Percentiles rank a stretch among this genome's conserved stretches.
These are phyloP conservation scores for Eutrema japonicum DNA, from an alignment of 345 rosid species.

Conservation along the genomic window DNA sequence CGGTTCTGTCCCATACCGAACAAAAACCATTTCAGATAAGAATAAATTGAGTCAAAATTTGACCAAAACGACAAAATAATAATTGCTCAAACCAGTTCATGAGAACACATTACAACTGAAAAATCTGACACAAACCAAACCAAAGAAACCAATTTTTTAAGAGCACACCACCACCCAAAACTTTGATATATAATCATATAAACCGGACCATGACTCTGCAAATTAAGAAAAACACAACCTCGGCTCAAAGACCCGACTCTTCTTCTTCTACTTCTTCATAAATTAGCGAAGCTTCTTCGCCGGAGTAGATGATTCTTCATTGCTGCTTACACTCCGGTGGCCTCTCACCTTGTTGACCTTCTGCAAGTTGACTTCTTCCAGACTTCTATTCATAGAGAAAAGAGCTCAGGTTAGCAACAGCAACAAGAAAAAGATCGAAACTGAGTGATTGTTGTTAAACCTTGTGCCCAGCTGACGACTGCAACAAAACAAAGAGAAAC, in stretches of 20 bases:
- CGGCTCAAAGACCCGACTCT: constrained; percentile 15
- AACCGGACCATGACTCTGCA: constrained; percentile 43
- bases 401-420: constrained; percentile 7
- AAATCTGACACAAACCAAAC: constrained; percentile 33
- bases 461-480: constrained; percentile 65
- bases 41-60: constrained; percentile 12
- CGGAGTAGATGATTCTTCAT: constrained; percentile 41
- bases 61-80: constrained; percentile 22
- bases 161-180: constrained; percentile 51
- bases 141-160: constrained; percentile 21
- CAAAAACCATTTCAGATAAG: not conserved
- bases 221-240: constrained; percentile 33
- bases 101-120: constrained; percentile 29
- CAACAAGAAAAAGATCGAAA: not conserved
- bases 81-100: constrained; percentile 30
- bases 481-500: constrained; percentile 40
- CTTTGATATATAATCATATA: constrained; percentile 48
- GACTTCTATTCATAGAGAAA: constrained; percentile 52
- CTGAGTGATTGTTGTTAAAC: constrained; percentile 41
- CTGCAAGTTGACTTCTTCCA: constrained; percentile 54
- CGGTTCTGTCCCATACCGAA: not conserved
- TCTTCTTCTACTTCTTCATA: not conserved
- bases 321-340: constrained; percentile 99
- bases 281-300: constrained; percentile 1
- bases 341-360: constrained; percentile 73